These are phyloP conservation scores for Amanita rimosa DNA, from an alignment of 768 basidiomycete genomes.

Conservation along the genomic window DNA sequence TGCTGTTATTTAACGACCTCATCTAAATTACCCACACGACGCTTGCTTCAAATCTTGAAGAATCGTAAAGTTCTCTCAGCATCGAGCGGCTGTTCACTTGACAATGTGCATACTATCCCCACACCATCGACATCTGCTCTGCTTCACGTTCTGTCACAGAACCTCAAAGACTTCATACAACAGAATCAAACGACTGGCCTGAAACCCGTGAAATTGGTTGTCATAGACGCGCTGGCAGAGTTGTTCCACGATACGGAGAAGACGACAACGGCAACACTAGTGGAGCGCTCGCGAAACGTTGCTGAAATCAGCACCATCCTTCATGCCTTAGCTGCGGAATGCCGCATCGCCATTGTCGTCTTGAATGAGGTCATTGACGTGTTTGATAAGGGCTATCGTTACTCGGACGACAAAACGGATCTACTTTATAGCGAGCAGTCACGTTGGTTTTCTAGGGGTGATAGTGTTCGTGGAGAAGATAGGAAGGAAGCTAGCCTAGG, in stretches of 20 bases:
- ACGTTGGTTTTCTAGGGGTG: slow-evolving; percentile 62
- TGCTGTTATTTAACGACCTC: slow-evolving; percentile 74
- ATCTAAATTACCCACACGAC: slow-evolving; percentile 51
- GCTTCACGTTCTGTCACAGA: slow-evolving; percentile 39
- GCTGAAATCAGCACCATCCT: slow-evolving; percentile 56
- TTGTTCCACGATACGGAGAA: slow-evolving; percentile 62
- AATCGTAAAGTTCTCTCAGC: slow-evolving; percentile 34
- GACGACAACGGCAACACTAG: slow-evolving; percentile 48
- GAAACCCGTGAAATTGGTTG: slow-evolving; percentile 63
- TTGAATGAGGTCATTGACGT: slow-evolving; percentile 85
- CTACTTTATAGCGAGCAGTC: slow-evolving; percentile 64
- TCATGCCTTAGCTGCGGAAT: slow-evolving; percentile 53
- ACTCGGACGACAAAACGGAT: slow-evolving; percentile 18
- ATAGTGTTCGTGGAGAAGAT: slow-evolving; percentile 43
- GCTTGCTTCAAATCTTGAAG: slow-evolving; percentile 56
- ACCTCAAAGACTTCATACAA: slow-evolving; percentile 36
- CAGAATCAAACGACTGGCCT: slow-evolving; percentile 16
- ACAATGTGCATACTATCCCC: slow-evolving; percentile 51
- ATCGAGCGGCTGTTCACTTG: slow-evolving; percentile 25
- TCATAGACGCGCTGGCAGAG: slow-evolving; percentile 85
- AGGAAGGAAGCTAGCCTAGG: slow-evolving; percentile 78
- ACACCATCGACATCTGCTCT: slow-evolving; percentile 44
- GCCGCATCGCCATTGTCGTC: slow-evolving; percentile 66
- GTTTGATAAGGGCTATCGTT: slow-evolving; percentile 29
- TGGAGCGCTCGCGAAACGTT: slow-evolving; percentile 65